Evolutionary conservation across 306 rosid genomes (phyloP), one percentile per base, ranked within the genome.

Genomic region (Citrullus mucosospermus): DNA sequence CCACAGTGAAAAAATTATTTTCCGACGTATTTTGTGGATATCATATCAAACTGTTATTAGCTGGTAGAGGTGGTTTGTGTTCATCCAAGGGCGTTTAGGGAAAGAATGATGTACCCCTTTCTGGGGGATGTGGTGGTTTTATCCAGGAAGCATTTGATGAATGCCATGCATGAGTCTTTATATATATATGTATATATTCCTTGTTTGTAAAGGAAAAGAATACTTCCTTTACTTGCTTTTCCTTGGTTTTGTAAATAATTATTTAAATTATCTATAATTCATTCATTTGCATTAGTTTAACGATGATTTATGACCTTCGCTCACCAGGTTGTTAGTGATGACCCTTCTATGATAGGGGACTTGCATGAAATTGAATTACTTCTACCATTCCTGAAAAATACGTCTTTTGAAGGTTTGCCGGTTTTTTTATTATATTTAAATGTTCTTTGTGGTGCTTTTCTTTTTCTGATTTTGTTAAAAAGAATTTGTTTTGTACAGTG

Each of bases 361-460:
- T 76, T 89, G 85, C 97, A 85, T 83, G 91, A 88, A 84, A 89
- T 92, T 60, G 96, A 92, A 86, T 80, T 92, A 88, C 94, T 92
- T 79, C 78, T 91, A 60, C 92, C 97, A 73, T 88, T 91, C 82
- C 36, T 81, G 77, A 86, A 82, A 65, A 77, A 82, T 67, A 39
- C 85, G 50, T 70, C 71, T 58, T 55, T 81, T 76, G 92, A 91
- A 88, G 90, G 98, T 92, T 76, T 83, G 56, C 28, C 80, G 74
- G 61, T 66, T 56, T 34, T 34, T 39, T 30, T 50, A 8, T 48
- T 51, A 14, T 73, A 6, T 34, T 76, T 18, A 22, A 63, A 25
- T 78, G 34, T 34, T 16, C 32, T 34, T 16, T 48, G 1, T 12
- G 75, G 25, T 51, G 12, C 51, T 78, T 78, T 25, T 51, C 50